phyloP scores from a whole-genome alignment of 2,329 filamentous ascomycete species.

The Rhexocercosporidium sp. region DNA sequence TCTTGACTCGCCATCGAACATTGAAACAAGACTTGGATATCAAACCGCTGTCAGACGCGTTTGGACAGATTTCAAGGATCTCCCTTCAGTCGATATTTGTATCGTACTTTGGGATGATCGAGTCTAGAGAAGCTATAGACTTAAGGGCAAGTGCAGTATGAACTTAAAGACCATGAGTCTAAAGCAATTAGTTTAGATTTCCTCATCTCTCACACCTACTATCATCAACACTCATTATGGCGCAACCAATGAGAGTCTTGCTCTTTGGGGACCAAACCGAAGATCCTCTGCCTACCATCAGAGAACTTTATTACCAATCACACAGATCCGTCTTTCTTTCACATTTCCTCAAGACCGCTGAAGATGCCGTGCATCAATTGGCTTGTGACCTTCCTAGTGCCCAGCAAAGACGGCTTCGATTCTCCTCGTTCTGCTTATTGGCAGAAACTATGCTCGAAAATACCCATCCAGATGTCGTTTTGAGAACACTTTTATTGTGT shows the following conservation, averaged over 20 bases:
- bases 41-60: neutral
- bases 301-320: neutral
- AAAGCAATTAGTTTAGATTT: neutral
- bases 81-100: neutral
- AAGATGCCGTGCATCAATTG: constrained; percentile 3
- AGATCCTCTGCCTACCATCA: neutral
- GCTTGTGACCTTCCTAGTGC: neutral
- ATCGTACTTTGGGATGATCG: neutral
- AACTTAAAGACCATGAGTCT: neutral
- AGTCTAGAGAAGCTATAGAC: neutral
- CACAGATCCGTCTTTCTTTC: neutral
- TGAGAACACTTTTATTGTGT: neutral
- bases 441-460: neutral
- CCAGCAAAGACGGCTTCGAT: neutral
- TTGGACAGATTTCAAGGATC: neutral
- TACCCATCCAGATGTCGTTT: neutral
- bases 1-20: neutral
- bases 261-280: neutral
- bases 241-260: constrained; percentile 4
- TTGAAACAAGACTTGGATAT: neutral
- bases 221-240: neutral
- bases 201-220: neutral
- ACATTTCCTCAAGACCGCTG: constrained; percentile 1
- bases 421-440: neutral
- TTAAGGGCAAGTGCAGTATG: neutral